A percentile compares a stretch with the other conserved stretches of the same genome.
phyloP scores from a whole-genome alignment of 805 yeast genomes.

The Candida boidinii region DNA sequence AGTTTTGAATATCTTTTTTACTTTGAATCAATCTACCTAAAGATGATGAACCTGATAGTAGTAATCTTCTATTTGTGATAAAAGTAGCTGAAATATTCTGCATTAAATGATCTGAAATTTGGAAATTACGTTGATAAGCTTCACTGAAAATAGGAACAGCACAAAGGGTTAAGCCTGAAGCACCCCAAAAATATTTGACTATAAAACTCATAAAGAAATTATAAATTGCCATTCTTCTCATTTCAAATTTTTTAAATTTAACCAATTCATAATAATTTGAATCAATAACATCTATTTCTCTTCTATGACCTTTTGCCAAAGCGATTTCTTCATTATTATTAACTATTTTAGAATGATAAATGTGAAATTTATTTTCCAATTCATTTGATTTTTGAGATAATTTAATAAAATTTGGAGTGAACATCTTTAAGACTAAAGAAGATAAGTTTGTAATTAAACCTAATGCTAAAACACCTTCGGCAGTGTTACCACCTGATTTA shows the following conservation, averaged over 20 bases:
- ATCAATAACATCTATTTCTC: constrained; percentile 74
- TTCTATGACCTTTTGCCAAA: constrained; percentile 66
- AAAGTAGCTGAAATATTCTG: constrained; percentile 62
- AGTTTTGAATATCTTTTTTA: constrained; percentile 74
- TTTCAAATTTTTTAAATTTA: constrained; percentile 65
- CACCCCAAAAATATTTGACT: constrained; percentile 93
- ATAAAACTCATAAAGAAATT: constrained; percentile 82
- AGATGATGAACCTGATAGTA: constrained; percentile 79
- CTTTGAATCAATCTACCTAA: constrained; percentile 81
- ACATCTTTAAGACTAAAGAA: constrained; percentile 58
- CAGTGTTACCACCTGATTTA: constrained; percentile 54
- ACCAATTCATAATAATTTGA: constrained; percentile 74
- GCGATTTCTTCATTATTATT: constrained; percentile 83
- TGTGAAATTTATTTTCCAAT: constrained; percentile 77
- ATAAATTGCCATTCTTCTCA: constrained; percentile 64
- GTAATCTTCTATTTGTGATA: constrained; percentile 77
- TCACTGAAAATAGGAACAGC: constrained; percentile 72
- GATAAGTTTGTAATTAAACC: constrained; percentile 79
- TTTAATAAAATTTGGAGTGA: constrained; percentile 87
- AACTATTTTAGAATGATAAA: constrained; percentile 74
- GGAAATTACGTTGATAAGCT: constrained; percentile 27
- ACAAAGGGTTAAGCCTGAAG: constrained; percentile 82
- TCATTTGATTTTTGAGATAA: constrained; percentile 68
- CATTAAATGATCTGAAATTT: constrained; percentile 30
- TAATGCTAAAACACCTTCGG: constrained; percentile 70